Conservation (phyloP, 2,329 filamentous ascomycete species). For the Cercospora zeae-maydis region DNA sequence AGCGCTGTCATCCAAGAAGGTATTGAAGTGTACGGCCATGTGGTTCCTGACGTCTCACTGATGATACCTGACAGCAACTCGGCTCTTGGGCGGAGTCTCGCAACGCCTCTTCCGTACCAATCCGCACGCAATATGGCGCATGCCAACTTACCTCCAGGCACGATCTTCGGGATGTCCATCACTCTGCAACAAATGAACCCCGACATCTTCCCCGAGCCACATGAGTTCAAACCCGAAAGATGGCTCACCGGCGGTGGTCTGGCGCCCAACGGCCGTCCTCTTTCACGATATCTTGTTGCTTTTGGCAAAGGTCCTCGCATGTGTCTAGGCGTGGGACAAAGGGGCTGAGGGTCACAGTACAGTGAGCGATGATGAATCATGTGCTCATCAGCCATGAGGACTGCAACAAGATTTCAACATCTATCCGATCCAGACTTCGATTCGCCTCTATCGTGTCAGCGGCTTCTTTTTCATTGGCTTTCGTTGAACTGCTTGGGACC, state of each 20-base stretch:
- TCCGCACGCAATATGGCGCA: background rate
- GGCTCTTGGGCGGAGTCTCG: conserved; percentile 23
- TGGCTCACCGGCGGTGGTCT: conserved; percentile 3
- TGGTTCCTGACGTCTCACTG: conserved; percentile 9
- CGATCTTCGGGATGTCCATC: background rate
- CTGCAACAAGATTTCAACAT: too few species aligned
- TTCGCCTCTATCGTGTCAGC: too few species aligned
- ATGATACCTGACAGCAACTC: conserved; percentile 16
- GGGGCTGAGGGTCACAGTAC: background rate
- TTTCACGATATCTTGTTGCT: conserved; percentile 12
- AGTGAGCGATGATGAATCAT: too few species aligned
- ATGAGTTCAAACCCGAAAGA: background rate
- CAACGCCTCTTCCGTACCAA: conserved; percentile 12
- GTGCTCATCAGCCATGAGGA: too few species aligned
- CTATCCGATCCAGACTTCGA: too few species aligned
- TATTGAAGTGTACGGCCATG: background rate
- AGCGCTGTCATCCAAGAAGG: background rate
- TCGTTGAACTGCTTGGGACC: too few species aligned
- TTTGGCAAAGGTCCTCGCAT: conserved; percentile 13
- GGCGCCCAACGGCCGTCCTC: conserved; percentile 7
- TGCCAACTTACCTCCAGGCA: background rate
- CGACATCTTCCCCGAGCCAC: conserved; percentile 14
- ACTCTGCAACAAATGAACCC: background rate
- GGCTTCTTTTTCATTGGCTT: too few species aligned
- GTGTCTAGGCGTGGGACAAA: conserved; percentile 10